phyloP scores from a whole-genome alignment of 1,284 basidiomycete species.

The Cutaneotrichosporon dermatis region DNA sequence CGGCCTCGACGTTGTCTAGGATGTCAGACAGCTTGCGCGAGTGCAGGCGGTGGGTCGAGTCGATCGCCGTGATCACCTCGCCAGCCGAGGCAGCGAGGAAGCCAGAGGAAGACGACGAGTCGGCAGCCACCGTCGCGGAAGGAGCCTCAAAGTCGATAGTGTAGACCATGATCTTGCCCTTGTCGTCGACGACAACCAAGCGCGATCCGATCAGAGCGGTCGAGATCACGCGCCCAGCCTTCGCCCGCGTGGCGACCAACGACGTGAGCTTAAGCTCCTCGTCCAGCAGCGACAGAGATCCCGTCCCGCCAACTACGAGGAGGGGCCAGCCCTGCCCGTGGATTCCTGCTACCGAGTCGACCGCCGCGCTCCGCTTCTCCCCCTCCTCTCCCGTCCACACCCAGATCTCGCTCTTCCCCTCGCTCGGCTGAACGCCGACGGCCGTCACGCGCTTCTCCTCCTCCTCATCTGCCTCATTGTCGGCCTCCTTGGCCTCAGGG shows the following conservation, averaged over 20 bases:
- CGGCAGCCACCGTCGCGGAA: conserved; percentile 7
- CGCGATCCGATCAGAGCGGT: conserved; percentile 7
- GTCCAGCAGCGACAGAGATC: conserved; percentile 4
- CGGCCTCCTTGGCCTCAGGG: neutral
- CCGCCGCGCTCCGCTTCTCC: conserved; percentile 20
- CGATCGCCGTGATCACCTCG: conserved; percentile 29
- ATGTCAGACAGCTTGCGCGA: conserved; percentile 10
- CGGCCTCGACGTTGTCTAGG: neutral
- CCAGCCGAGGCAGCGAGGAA: conserved; percentile 26
- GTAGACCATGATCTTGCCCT: conserved; percentile 13
- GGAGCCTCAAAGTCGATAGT: conserved; percentile 16
- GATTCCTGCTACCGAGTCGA: conserved; percentile 13
- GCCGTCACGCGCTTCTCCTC: conserved; percentile 28
- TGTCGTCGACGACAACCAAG: conserved; percentile 17
- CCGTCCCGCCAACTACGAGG: conserved; percentile 11
- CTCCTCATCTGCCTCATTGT: conserved; percentile 1
- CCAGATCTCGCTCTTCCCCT: conserved; percentile 34
- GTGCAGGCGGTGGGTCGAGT: conserved; percentile 18
- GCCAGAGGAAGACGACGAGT: neutral
- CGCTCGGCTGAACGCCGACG: conserved; percentile 29
- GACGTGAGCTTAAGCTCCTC: conserved; percentile 5
- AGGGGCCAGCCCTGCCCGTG: conserved; percentile 15
- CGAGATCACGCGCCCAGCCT: conserved; percentile 9
- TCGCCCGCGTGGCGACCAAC: conserved; percentile 3
- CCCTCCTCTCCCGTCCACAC: conserved; percentile 42